Evolutionary conservation across 257 asterid species (phyloP), one percentile per base, ranked within the genome.

Genomic region (Solanum commersonii): DNA sequence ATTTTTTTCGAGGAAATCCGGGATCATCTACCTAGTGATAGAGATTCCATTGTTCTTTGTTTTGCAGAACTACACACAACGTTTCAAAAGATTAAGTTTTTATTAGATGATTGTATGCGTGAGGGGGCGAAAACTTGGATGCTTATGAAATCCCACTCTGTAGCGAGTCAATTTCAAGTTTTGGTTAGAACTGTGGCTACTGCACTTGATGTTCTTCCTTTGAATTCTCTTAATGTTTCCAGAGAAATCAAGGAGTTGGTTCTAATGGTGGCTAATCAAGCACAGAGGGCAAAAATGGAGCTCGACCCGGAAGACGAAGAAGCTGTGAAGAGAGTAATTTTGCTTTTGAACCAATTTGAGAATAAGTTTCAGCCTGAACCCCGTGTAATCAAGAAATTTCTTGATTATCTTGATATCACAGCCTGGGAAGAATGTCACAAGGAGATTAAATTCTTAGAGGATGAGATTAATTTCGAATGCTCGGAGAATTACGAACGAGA

Each of bases 51-150:
- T 2, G 89, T 90, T 1, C 95, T 95, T 14, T 90, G 94, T 90
- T 87, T 95, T 85, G 91, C 98, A 59, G 98, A 95, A 89, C 96
- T 95, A 33, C 98, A 95, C 83, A 37, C 88, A 59, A 92, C 94
- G 8, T 90, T 94, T 6, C 98, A 94, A 81, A 94, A 89, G 85
- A 71, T 94, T n/a, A 91, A 83, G 16, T 93, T 93, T 52, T 68
- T 95, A 77, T 85, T 94, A 4, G 93, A 90, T n/a, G 98, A 95
- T 84, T 94, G 98, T 91, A 52, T 92, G 5, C 88, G 94, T 5
- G 96, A 92, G 10, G 98, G 94, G 18, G 94, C 95, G 11, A 92
- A 89, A 35, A 3, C 86, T 6, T 89, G 93, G 90, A 90, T 95
- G 33, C 91, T 95, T 27, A 95, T 94, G 98, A 94, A 92, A 71